These are phyloP conservation scores for Fonsecaea nubica DNA, from an alignment of 2,329 filamentous ascomycete species.

Conservation along the genomic window DNA sequence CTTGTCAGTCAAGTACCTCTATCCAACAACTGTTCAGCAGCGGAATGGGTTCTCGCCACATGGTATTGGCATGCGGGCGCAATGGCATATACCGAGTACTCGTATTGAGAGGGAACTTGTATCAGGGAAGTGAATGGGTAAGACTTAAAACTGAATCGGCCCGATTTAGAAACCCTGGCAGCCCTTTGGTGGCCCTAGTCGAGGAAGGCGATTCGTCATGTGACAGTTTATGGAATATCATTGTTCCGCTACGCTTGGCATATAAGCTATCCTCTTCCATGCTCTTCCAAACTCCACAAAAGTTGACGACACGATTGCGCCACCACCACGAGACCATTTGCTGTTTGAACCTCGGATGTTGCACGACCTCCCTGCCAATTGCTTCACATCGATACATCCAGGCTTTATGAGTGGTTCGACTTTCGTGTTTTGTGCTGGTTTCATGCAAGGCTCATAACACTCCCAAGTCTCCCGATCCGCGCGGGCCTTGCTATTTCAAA, in stretches of 20 bases:
- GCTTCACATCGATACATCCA: not conserved
- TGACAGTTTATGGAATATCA: not conserved
- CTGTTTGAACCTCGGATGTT: constrained; percentile 11
- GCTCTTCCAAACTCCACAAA: too few relatives aligned
- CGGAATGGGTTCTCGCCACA: too few relatives aligned
- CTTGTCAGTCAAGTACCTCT: too few relatives aligned
- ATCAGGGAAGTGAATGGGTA: too few relatives aligned
- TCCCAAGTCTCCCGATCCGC: not conserved
- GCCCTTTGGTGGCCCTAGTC: too few relatives aligned
- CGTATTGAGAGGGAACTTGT: too few relatives aligned
- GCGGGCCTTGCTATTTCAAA: not conserved
- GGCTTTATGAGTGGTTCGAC: not conserved
- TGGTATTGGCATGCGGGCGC: too few relatives aligned
- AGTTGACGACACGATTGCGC: not conserved
- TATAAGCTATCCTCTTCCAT: not conserved
- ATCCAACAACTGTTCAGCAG: too few relatives aligned
- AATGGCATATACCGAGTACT: too few relatives aligned
- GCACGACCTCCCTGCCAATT: not conserved
- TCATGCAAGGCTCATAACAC: constrained; percentile 8
- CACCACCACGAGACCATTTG: not conserved
- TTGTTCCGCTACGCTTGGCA: not conserved
- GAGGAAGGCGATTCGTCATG: not conserved
- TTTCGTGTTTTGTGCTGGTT: constrained; percentile 2
- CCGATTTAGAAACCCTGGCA: not conserved
- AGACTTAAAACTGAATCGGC: not conserved